Evolutionary conservation across 2,329 filamentous ascomycete genomes (phyloP).

Genomic region (Phaeomoniella chlamydospora): DNA sequence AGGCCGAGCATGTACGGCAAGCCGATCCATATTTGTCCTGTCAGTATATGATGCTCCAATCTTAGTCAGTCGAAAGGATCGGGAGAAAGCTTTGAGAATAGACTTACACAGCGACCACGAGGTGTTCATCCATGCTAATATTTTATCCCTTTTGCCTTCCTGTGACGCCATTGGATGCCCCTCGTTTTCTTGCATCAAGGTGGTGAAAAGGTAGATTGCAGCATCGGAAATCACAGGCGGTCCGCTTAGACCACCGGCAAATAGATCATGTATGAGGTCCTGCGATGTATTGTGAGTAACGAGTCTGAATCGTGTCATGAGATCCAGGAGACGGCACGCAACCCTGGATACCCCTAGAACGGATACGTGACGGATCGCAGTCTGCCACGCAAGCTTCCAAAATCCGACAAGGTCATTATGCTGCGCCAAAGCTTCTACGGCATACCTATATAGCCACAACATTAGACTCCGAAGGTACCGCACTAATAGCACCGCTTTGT

Average conservation of each 20-base stretch:
- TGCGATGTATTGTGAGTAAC: not conserved
- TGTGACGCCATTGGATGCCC: not conserved
- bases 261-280: constrained; percentile 1
- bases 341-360: constrained; percentile 1
- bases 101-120: constrained; percentile 1
- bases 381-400: not conserved
- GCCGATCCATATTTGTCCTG: not conserved
- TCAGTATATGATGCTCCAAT: not conserved
- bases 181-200: not conserved
- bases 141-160: not conserved
- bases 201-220: constrained; percentile 2
- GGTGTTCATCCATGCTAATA: constrained; percentile 2
- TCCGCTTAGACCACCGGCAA: constrained; percentile 2
- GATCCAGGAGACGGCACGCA: not conserved
- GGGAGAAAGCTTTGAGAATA: too few relatives aligned
- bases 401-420: not conserved
- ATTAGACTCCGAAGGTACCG: too few relatives aligned
- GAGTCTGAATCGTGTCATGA: not conserved
- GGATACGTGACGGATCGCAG: not conserved
- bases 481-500: too few relatives aligned
- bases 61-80: too few relatives aligned
- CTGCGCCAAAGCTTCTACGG: too few relatives aligned
- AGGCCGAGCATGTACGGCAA: not conserved
- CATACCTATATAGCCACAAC: too few relatives aligned
- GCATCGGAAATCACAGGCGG: constrained; percentile 3